Base-by-base conservation (phyloP, 2,329 filamentous ascomycete species). In the Didymella lethalis region DNA sequence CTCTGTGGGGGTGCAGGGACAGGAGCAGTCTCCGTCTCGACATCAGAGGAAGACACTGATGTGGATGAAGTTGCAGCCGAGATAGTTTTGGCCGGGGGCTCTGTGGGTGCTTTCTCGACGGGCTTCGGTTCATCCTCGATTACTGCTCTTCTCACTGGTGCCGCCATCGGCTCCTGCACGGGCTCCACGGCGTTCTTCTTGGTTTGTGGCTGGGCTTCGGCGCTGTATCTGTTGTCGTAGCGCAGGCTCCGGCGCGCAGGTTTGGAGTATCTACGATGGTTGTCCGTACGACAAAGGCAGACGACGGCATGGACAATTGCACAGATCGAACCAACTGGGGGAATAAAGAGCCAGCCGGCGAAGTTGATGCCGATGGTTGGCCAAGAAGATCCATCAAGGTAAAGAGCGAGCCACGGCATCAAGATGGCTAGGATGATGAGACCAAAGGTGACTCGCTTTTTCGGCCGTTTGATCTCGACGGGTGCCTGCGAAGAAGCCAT, bases 301-400 rank as follows among this genome's bases (percentile, higher is more conserved):
- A 54, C 34, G 28, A 68, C 47, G 31, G 59, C 60, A 31, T 54
- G 54, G n/a, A 64, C 47, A 18, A 50, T 53, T 11, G 48, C 52
- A 36, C 18, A 31, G 18, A 41, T 18, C 10, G 18, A 31, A 28
- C 59, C 41, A 34, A 45, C 20, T 43, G 56, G 7, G 1, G 51
- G 57, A 4, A 66, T 31, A 38, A 36, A 7, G 16, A 63, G 1
- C 40, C 46, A 59, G 7, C 3, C 23, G n/a, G 41, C 56, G 23
- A 64, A n/a, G 51, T 63, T 65, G 46, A 58, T 4, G 1, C 29
- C 3, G 11, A 65, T 40, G 2, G 57, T 49, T n/a, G 23, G 8
- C n/a, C n/a, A 38, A 0, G 65, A 61, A 0, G 52, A 61, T 14
- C 68, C 64, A 28, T 70, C 67, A 11, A 70, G 64, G 45, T 67